Conservation (phyloP, 768 basidiomycete genomes). For the Mycena vitilis region DNA sequence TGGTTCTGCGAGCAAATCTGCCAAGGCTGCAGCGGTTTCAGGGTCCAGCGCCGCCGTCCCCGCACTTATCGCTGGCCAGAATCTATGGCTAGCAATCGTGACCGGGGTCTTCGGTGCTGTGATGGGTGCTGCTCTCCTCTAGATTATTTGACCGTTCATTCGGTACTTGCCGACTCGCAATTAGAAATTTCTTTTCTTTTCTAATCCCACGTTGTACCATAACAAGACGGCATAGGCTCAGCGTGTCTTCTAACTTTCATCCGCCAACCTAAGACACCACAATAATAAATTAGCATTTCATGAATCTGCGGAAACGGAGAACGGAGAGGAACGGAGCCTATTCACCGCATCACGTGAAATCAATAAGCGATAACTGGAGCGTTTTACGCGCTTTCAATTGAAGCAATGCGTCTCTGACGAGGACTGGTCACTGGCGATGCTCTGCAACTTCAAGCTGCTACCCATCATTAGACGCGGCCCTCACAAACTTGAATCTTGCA, state of each 20-base stretch:
- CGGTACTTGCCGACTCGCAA: background rate
- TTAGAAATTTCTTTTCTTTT: background rate
- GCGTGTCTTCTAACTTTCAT: background rate
- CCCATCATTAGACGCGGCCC: slow-evolving; percentile 14
- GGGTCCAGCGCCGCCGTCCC: slow-evolving; percentile 39
- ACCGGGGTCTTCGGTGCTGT: slow-evolving; percentile 47
- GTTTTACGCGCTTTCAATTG: slow-evolving; percentile 20
- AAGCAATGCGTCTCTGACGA: slow-evolving; percentile 25
- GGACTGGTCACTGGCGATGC: slow-evolving; percentile 12
- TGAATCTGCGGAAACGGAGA: background rate
- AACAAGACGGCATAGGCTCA: background rate
- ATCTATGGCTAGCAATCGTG: slow-evolving; percentile 26
- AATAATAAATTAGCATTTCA: no score
- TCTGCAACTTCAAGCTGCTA: background rate
- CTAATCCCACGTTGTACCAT: background rate
- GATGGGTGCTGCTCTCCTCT: slow-evolving; percentile 53
- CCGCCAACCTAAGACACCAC: no score
- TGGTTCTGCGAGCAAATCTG: slow-evolving; percentile 38
- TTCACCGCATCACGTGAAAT: background rate
- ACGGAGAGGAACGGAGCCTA: background rate
- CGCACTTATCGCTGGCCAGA: slow-evolving; percentile 8
- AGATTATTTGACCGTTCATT: slow-evolving; percentile 24
- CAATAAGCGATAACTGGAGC: background rate
- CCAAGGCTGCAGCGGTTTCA: slow-evolving; percentile 35
- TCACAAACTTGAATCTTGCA: background rate